Conservation (phyloP, 176 grass and related monocot species). For the Dactylis glomerata region DNA sequence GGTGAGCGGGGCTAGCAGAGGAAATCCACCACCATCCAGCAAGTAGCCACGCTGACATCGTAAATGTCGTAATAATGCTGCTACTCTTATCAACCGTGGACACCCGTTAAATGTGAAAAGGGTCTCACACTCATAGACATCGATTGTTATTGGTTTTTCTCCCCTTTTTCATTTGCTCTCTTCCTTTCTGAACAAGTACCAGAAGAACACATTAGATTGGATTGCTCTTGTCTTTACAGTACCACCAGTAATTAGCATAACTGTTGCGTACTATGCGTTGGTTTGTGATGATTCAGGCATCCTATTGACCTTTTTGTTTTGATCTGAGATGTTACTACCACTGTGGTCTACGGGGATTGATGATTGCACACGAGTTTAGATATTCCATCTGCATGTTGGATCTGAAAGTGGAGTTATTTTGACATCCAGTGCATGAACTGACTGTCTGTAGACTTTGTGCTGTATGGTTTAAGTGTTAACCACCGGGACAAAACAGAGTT, state of each 20-base stretch:
- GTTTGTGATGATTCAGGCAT: neutral
- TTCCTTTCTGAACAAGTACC: neutral
- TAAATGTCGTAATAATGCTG: slow-evolving; percentile 33
- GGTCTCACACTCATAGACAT: slow-evolving; percentile 8
- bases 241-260: neutral
- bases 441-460: neutral
- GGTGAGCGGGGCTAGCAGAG: neutral
- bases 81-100: neutral
- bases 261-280: neutral
- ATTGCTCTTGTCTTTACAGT: neutral
- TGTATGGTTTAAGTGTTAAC: neutral
- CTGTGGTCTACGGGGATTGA: neutral
- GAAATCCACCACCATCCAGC: slow-evolving; percentile 7
- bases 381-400: too few species aligned
- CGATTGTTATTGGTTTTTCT: neutral
- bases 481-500: neutral
- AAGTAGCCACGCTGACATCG: slow-evolving; percentile 18
- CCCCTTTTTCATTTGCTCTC: neutral
- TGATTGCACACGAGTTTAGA: too few species aligned
- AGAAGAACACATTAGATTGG: neutral
- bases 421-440: neutral
- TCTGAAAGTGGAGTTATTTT: too few species aligned
- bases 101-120: slow-evolving; percentile 43
- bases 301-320: neutral
- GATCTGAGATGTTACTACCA: too few species aligned